phyloP scores from a whole-genome alignment of 208 protist genomes.

The Spongospora subterranea region DNA sequence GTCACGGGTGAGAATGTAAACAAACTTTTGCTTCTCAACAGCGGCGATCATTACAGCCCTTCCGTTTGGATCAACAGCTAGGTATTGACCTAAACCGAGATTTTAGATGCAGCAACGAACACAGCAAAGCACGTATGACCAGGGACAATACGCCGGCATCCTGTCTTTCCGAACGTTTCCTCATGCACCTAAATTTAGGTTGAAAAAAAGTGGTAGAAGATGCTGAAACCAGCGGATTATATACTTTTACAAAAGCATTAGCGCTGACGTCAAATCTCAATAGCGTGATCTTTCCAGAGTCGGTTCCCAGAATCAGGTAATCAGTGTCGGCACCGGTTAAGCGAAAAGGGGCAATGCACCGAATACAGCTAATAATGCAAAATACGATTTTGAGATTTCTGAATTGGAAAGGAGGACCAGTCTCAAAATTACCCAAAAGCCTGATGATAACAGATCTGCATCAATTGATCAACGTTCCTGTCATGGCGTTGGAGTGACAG shows the following conservation, averaged over 20 bases:
- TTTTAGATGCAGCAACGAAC: not conserved
- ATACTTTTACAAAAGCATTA: not conserved
- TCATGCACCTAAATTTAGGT: conserved; percentile 81
- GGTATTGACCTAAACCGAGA: conserved; percentile 74
- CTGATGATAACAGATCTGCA: not conserved
- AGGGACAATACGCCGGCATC: conserved; percentile 85
- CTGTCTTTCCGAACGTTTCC: conserved; percentile 91
- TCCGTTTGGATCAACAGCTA: conserved; percentile 87
- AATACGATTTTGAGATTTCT: not conserved
- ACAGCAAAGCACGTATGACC: not conserved
- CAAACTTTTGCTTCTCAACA: conserved; percentile 91
- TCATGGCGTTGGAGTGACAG: conserved; percentile 34
- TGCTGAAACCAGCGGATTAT: not conserved
- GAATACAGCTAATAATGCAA: not conserved
- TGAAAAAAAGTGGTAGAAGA: not conserved
- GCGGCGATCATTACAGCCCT: conserved; percentile 93
- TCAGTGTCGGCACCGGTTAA: conserved; percentile 44
- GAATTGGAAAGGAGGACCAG: not conserved
- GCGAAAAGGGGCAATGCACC: conserved; percentile 25
- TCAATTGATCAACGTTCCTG: not conserved
- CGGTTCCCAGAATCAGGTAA: conserved; percentile 23
- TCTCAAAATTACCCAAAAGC: conserved; percentile 7
- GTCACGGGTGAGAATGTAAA: conserved; percentile 90
- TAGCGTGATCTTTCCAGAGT: conserved; percentile 31
- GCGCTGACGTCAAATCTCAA: not conserved